Conservation (phyloP, 331 rosid species). For the Erythrophleum ivorense region DNA sequence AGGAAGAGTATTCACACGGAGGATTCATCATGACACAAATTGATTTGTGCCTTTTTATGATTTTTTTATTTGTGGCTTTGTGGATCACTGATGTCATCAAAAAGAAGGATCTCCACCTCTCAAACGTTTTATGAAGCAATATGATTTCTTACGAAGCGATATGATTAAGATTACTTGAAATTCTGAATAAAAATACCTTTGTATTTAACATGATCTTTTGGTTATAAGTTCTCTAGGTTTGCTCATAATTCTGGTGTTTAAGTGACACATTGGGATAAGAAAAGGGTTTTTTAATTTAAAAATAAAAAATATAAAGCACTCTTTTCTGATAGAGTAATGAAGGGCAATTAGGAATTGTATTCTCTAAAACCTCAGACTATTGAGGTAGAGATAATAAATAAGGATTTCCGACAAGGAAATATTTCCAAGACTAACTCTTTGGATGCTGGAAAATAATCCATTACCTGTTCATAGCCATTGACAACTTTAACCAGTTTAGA, state of each 20-base stretch:
- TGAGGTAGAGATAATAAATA: background rate
- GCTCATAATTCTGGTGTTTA: conserved; percentile 18
- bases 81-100: background rate
- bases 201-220: background rate
- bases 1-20: background rate
- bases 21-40: background rate
- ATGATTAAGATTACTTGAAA: background rate
- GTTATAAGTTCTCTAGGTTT: background rate
- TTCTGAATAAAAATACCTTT: background rate
- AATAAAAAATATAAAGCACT: too few species aligned
- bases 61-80: background rate
- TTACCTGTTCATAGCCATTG: conserved; percentile 86
- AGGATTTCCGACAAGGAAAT: conserved; percentile 6
- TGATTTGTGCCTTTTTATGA: background rate
- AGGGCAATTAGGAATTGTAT: background rate
- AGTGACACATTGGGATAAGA: background rate
- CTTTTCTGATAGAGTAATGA: background rate
- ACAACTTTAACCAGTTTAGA: conserved; percentile 86
- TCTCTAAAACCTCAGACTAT: background rate
- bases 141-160: background rate
- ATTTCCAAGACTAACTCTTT: conserved; percentile 26
- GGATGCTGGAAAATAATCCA: background rate
- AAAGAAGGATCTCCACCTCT: background rate
- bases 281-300: background rate
- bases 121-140: background rate